A percentile compares a stretch with the other conserved stretches of the same genome.
Evolutionary conservation across 2,329 filamentous ascomycete genomes (phyloP).

Genomic region (Verticillium alfalfae): DNA sequence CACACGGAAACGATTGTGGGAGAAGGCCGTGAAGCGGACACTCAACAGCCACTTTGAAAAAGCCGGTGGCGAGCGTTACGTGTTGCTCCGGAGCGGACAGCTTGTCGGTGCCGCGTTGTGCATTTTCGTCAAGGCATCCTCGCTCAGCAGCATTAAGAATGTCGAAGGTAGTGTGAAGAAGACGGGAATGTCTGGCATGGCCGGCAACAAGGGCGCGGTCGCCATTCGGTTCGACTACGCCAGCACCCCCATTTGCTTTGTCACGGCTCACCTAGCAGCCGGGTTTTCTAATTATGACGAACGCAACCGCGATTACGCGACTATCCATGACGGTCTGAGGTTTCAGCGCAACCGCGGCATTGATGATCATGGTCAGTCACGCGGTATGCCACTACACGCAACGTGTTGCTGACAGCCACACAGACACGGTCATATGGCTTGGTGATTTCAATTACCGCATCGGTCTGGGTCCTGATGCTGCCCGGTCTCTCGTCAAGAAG

Average conservation of each 20-base stretch:
- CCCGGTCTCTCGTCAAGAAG: slow-evolving; percentile 66
- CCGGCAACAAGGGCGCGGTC: slow-evolving; percentile 95
- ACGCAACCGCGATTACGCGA: slow-evolving; percentile 86
- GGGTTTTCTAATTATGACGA: slow-evolving; percentile 97
- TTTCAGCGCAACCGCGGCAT: slow-evolving; percentile 91
- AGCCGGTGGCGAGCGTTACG: slow-evolving; percentile 70
- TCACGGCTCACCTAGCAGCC: slow-evolving; percentile 92
- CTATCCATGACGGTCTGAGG: slow-evolving; percentile 77
- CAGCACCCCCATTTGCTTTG: slow-evolving; percentile 87
- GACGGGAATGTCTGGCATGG: slow-evolving; percentile 89
- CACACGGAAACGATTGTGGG: slow-evolving; percentile 78
- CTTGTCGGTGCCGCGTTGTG: slow-evolving; percentile 90
- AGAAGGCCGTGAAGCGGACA: slow-evolving; percentile 69
- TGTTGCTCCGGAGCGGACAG: slow-evolving; percentile 85
- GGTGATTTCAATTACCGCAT: slow-evolving; percentile 99
- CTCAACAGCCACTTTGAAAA: slow-evolving; percentile 67
- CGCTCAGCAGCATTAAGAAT: slow-evolving; percentile 81
- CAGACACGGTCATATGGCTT: slow-evolving; percentile 80
- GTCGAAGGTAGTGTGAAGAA: slow-evolving; percentile 96
- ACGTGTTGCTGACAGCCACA: neutral
- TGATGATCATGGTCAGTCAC: slow-evolving; percentile 69
- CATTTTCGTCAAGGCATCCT: slow-evolving; percentile 79
- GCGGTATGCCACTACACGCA: neutral
- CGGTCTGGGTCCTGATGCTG: slow-evolving; percentile 72
- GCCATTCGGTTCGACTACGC: slow-evolving; percentile 94